Base-by-base conservation (phyloP, 768 basidiomycete species). In the Pisolithus sp. region DNA sequence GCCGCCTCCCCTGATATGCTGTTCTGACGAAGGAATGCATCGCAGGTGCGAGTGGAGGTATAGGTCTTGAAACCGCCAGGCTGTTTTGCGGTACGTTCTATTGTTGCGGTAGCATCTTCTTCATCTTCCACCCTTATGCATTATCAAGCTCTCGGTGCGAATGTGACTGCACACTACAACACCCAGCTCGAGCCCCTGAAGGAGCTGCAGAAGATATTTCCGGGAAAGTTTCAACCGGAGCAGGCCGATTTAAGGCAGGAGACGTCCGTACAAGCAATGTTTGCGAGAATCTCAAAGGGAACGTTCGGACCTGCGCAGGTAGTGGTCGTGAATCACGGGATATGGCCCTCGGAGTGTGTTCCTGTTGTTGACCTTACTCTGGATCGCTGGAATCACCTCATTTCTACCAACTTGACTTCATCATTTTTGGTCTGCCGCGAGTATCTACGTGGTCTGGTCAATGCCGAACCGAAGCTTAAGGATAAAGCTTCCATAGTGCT, bases 151-250 rank as follows among this genome's bases (percentile, higher is more conserved):
- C 82, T 84, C 56, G 85, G 83, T 8, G 84, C 86, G 0, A 76
- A 74, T 48, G 85, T 89, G 9, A 81, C 84, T 0, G 85, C 85
- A 0, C 84, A 88, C 60, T 89, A 83, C 64, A 81, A 85, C 62
- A 74, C 77, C 7, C 81, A 76, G 47, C 56, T 64, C 17, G 59
- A 61, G 1, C 62, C 77, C 0, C 64, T 85, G 21, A 64, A 72
- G 4, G 62, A 69, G 1, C 68, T 85, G 7, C 43, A 68, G 21
- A 61, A 61, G 28, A 62, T 68, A 46, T 77, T 73, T 53, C 69
- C 48, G 20, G 57, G 53, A 20, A 36, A 40, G 5, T 5, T 65
- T 5, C 69, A 72, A 36, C 62, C 68, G 1, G 65, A 78, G 15
- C 78, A 81, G 57, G 84, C 82, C 1, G 73, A 89, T 54, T 74